Percentiles rank a stretch among this genome's conserved stretches.
Conservation (phyloP, 805 yeast species). For the Saccharomycopsis fermentans region DNA sequence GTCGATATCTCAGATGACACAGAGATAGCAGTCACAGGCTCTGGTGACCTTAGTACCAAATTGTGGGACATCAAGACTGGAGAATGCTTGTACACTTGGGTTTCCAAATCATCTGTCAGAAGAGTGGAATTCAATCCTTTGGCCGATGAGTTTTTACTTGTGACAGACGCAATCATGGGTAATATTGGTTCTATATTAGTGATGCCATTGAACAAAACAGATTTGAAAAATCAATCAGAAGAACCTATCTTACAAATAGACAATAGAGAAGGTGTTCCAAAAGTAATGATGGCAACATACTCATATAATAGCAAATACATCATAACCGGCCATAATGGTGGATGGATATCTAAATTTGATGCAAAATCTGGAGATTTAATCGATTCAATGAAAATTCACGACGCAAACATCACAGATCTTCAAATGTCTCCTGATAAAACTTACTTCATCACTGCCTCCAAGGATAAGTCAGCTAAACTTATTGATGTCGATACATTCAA, state of each 20-base stretch:
- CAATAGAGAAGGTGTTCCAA: constrained; percentile 50
- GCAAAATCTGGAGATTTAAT: constrained; percentile 64
- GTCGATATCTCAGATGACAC: constrained; percentile 72
- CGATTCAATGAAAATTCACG: constrained; percentile 55
- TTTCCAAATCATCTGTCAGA: constrained; percentile 76
- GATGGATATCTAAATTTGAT: constrained; percentile 71
- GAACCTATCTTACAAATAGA: constrained; percentile 52
- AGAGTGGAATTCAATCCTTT: constrained; percentile 73
- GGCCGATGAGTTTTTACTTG: constrained; percentile 59
- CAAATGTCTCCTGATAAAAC: constrained; percentile 83
- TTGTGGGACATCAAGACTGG: constrained; percentile 83
- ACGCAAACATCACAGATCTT: constrained; percentile 71
- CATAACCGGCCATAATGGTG: constrained; percentile 83
- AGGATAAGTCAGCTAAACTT: constrained; percentile 77
- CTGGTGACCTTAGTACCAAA: constrained; percentile 79
- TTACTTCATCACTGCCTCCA: constrained; percentile 85
- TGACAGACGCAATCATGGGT: constrained; percentile 91
- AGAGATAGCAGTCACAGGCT: constrained; percentile 71
- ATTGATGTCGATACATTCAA: constrained; percentile 70
- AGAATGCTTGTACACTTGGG: constrained; percentile 60
- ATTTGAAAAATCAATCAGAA: constrained; percentile 34
- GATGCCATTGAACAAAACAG: constrained; percentile 48
- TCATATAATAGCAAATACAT: constrained; percentile 63
- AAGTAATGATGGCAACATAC: constrained; percentile 82
- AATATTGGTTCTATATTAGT: constrained; percentile 66